Evolutionary conservation across 306 rosid species (phyloP).

Genomic region (Ziziphus jujuba): DNA sequence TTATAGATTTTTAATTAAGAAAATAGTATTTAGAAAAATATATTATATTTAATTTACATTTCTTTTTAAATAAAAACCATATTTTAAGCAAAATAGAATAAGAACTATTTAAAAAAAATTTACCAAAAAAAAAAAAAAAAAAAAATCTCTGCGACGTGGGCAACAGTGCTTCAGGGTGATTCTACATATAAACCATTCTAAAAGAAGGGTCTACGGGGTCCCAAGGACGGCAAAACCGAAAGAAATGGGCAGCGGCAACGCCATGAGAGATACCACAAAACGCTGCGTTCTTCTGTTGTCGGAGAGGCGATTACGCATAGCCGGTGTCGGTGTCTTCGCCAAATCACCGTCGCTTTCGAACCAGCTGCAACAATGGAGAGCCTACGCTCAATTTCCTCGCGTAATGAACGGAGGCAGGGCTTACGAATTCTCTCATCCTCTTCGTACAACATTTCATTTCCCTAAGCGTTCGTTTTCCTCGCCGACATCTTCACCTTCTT

Average conservation of each 20-base stretch:
- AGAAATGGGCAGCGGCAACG: conserved; percentile 5
- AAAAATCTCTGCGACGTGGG: too few relatives aligned
- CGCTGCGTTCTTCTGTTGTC: not conserved
- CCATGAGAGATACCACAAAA: not conserved
- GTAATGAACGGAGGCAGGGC: conserved; percentile 14
- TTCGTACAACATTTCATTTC: not conserved
- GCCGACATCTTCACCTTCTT: not conserved
- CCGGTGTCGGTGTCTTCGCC: not conserved
- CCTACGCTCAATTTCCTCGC: conserved; percentile 6
- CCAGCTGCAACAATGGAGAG: conserved; percentile 17
- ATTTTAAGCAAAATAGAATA: too few relatives aligned
- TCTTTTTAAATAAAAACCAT: too few relatives aligned
- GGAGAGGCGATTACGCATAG: not conserved
- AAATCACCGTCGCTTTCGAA: not conserved
- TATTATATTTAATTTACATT: too few relatives aligned
- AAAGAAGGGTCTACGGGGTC: not conserved
- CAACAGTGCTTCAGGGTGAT: too few relatives aligned
- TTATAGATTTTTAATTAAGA: too few relatives aligned
- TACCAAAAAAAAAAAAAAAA: too few relatives aligned
- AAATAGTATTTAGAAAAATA: too few relatives aligned
- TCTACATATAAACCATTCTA: not conserved
- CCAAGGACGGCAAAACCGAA: too few relatives aligned
- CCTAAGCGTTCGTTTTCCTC: conserved; percentile 29
- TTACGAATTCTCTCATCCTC: conserved; percentile 6
- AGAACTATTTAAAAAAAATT: too few relatives aligned